Evolutionary conservation across 2,329 filamentous ascomycete genomes (phyloP).

Genomic region (Sphaerulina vaccinii): DNA sequence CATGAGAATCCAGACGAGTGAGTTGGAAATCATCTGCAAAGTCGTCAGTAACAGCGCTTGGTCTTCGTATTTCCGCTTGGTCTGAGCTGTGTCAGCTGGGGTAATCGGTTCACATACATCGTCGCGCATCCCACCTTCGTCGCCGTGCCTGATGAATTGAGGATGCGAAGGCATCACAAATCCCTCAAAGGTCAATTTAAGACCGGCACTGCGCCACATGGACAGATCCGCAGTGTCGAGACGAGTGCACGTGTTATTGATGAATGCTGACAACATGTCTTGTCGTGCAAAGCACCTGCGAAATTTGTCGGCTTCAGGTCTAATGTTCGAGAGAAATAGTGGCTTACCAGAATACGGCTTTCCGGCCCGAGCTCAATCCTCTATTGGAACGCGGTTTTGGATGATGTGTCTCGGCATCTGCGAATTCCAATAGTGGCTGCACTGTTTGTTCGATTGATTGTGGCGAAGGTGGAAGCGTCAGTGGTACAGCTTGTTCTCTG

Average conservation of each 20-base stretch:
- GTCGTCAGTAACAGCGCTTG: neutral
- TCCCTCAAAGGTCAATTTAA: slow-evolving; percentile 57
- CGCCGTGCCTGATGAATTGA: slow-evolving; percentile 41
- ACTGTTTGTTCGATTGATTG: slow-evolving; percentile 28
- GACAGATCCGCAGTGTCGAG: slow-evolving; percentile 62
- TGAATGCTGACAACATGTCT: slow-evolving; percentile 64
- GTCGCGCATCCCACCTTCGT: slow-evolving; percentile 56
- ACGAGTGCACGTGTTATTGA: slow-evolving; percentile 61
- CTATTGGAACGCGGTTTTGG: neutral
- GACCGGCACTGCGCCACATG: slow-evolving; percentile 63
- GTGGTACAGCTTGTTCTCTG: slow-evolving; percentile 51
- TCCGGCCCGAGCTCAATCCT: slow-evolving; percentile 55
- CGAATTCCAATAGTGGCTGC: slow-evolving; percentile 6
- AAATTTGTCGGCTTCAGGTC: neutral
- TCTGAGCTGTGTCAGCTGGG: too few relatives aligned
- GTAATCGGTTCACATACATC: slow-evolving; percentile 45
- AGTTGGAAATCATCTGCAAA: slow-evolving; percentile 57
- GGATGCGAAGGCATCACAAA: slow-evolving; percentile 51
- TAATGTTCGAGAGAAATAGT: neutral
- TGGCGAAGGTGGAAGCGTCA: slow-evolving; percentile 45
- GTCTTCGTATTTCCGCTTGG: neutral
- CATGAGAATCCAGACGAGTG: slow-evolving; percentile 63
- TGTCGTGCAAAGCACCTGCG: slow-evolving; percentile 62
- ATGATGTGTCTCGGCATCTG: slow-evolving; percentile 3
- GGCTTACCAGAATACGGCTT: slow-evolving; percentile 57